Base-by-base conservation (phyloP, 257 asterid genomes). In the Jacaranda mimosifolia region DNA sequence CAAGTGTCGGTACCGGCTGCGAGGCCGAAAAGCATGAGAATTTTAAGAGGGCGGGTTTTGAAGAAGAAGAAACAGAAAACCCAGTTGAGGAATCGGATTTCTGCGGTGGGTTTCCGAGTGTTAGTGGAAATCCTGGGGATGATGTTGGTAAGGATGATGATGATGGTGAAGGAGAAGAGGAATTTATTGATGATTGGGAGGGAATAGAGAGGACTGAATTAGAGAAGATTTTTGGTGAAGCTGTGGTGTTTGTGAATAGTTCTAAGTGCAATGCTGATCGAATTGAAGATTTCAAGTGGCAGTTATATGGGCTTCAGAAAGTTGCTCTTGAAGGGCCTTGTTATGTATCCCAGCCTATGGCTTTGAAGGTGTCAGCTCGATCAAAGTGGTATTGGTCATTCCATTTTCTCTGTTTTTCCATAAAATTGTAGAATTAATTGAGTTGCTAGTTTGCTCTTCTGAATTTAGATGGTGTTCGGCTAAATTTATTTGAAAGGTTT, bases 181-280 rank as follows among this genome's bases (percentile, higher is more conserved):
- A 52, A 38, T 36, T 63, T 51, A 59, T 85, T 49, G 85, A 77
- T 79, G 96, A 93, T 75, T 93, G 96, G 96, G 98, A 91, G 77
- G 97, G 91, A 26, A 67, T 91, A 42, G 98, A 91, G 83, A 88
- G 90, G 82, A 91, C 86, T 32, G 97, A 87, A 40, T 73, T 93
- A 63, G 97, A 93, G 75, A 84, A 81, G 80, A 58, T 4, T 7
- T 93, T 93, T 70, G 96, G 90, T 58, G 79, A 88, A 36, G 96
- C 94, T 1, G 87, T 91, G 48, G 88, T 81, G 69, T 93, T 79
- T 79, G 84, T 85, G 26, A 87, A 26, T 26, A 26, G 79, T 71
- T 80, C 79, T 13, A 80, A 86, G 43, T 75, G 59, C 56, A 85
- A 81, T 82, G 86, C 78, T 45, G 69, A 56, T 82, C 55, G 26